These are phyloP conservation scores for Pestalotiopsis sp. DNA, from an alignment of 2,329 filamentous ascomycete species.

Conservation along the genomic window DNA sequence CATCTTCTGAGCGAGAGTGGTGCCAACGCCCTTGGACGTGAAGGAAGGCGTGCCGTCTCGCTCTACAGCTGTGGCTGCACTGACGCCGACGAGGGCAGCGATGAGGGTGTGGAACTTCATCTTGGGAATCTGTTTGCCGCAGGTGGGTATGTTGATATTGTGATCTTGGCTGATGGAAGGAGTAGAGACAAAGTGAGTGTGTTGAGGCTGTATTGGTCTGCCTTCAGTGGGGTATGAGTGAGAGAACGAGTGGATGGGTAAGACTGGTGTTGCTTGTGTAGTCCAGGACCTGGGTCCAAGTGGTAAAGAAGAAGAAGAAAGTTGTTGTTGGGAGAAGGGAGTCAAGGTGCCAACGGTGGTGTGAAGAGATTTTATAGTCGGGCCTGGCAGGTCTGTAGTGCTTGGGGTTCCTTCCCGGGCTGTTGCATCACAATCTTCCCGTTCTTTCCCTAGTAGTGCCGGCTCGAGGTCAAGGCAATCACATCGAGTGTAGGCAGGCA, in stretches of 20 bases:
- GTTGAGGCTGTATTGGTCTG: neutral
- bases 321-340: too few relatives aligned
- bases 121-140: neutral
- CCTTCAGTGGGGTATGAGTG: neutral
- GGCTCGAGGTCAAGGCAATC: neutral
- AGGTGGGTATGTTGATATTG: neutral
- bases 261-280: neutral
- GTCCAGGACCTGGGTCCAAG: too few relatives aligned
- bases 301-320: too few relatives aligned
- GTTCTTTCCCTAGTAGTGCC: neutral
- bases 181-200: neutral
- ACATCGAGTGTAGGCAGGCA: neutral
- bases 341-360: neutral
- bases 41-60: neutral
- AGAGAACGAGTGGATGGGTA: neutral
- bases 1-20: too few relatives aligned
- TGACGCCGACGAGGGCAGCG: neutral
- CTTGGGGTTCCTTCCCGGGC: neutral
- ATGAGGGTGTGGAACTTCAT: neutral
- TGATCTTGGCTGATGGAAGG: neutral
- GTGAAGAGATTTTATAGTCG: neutral
- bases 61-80: neutral
- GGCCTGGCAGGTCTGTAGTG: neutral
- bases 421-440: neutral
- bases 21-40: neutral